Base-by-base conservation (phyloP, 495 filamentous ascomycete species). In the Penicillium manginii region DNA sequence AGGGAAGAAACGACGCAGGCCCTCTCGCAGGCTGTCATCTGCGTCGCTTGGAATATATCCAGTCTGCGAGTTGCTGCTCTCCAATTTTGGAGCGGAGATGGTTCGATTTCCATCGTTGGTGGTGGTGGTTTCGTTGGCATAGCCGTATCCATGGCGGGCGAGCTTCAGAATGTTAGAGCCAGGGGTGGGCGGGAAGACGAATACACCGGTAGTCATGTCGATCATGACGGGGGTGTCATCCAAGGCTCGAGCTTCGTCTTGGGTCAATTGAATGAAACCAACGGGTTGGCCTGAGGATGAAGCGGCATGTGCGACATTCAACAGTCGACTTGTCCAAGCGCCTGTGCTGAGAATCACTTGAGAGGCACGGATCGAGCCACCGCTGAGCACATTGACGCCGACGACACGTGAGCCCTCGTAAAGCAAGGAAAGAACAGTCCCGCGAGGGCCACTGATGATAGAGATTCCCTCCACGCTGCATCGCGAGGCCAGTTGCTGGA, bases 121-220 rank as follows among this genome's bases (percentile, higher is more conserved):
- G 23, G 69, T 90, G 7, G 78, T 61, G 1, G 61, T 47, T 23
- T 70, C 54, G 11, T 67, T 70, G 23, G 62, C 65, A 62, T 91
- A 94, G 4, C 92, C 92, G 67, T 87, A 87, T n/a, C 78, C 80
- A 67, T 96, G 92, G 2, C 88, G 78, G 4, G 88, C 91, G 32
- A 93, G 61, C 66, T 96, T 96, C 31, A 96, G 74, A 4, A 88
- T 73, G 50, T 83, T 64, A 14, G 64, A 66, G 9, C 64, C 70
- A 5, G 68, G 66, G 0, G 64, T 64, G 9, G 91, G 90, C 4
- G 90, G 90, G 63, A 93, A 88, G 49, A 87, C 73, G 74, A 92
- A 96, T 48, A 89, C 74, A 19, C 91, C 91, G 0, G 79, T 85
- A 17, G 78, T 83, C 56, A 94, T 71, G 69, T 94, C 91, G 19